A percentile compares a stretch with the other conserved stretches of the same genome.
phyloP scores from a whole-genome alignment of 2,329 filamentous ascomycete species.

The Setomelanomma holmii region DNA sequence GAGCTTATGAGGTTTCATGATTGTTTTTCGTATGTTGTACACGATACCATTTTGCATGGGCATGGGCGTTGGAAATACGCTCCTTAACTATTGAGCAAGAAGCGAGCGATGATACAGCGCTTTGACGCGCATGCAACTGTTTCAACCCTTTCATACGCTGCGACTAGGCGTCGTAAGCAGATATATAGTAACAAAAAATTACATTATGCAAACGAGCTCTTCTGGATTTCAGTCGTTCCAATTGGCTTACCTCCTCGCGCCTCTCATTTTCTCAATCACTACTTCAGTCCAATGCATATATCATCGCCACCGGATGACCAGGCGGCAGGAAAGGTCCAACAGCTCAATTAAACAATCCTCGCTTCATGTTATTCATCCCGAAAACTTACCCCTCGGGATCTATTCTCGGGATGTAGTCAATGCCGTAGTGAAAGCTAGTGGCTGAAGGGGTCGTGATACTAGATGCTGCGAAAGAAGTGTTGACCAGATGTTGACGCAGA shows the following conservation, averaged over 20 bases:
- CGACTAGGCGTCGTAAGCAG: neutral
- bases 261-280: neutral
- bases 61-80: constrained; percentile 9
- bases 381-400: neutral
- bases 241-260: no score
- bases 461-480: no score
- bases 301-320: neutral
- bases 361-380: neutral
- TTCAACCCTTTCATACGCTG: neutral
- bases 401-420: no score
- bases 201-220: no score
- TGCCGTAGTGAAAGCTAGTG: no score
- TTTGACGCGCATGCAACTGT: constrained; percentile 1
- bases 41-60: constrained; percentile 10
- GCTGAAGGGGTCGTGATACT: no score
- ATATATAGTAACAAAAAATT: neutral
- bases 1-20: constrained; percentile 3
- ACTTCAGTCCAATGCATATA: neutral
- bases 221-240: no score
- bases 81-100: neutral
- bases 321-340: neutral
- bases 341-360: neutral
- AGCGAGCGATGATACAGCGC: constrained; percentile 1
- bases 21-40: constrained; percentile 27
- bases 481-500: no score